Percentiles rank a stretch among this genome's conserved stretches.
These are phyloP conservation scores for Podospora pseudopauciseta DNA, from an alignment of 495 filamentous ascomycete species.

Conservation along the genomic window DNA sequence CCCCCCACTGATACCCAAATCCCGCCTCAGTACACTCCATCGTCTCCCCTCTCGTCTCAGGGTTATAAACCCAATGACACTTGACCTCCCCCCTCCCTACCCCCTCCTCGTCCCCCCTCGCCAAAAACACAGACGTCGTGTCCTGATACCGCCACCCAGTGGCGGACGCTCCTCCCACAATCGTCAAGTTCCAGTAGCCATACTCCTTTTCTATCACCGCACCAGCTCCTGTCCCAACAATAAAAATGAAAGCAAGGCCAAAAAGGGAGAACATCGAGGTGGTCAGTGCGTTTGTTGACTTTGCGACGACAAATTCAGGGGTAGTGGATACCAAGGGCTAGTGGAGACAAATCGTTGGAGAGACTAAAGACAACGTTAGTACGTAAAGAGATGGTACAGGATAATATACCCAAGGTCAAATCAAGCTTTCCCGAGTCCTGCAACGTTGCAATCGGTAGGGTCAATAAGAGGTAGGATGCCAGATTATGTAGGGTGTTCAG, in stretches of 20 bases:
- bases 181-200: slow-evolving; percentile 6
- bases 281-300: too few species aligned
- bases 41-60: slow-evolving; percentile 4
- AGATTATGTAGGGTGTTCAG: background rate
- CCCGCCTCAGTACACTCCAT: background rate
- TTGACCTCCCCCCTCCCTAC: background rate
- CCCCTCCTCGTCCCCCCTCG: background rate
- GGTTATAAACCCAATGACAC: slow-evolving; percentile 1
- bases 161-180: background rate
- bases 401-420: background rate
- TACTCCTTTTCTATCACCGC: background rate
- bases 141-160: slow-evolving; percentile 4
- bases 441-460: background rate
- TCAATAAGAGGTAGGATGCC: background rate
- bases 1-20: slow-evolving; percentile 5
- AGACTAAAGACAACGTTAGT: too few species aligned
- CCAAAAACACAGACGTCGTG: background rate
- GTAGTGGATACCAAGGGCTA: too few species aligned
- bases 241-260: background rate
- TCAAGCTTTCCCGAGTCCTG: background rate
- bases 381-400: background rate
- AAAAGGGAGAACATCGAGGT: background rate
- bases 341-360: too few species aligned
- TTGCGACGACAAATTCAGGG: too few species aligned
- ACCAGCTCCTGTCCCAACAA: background rate